Conservation (phyloP, 495 filamentous ascomycete species). For the Pyronema domesticum region DNA sequence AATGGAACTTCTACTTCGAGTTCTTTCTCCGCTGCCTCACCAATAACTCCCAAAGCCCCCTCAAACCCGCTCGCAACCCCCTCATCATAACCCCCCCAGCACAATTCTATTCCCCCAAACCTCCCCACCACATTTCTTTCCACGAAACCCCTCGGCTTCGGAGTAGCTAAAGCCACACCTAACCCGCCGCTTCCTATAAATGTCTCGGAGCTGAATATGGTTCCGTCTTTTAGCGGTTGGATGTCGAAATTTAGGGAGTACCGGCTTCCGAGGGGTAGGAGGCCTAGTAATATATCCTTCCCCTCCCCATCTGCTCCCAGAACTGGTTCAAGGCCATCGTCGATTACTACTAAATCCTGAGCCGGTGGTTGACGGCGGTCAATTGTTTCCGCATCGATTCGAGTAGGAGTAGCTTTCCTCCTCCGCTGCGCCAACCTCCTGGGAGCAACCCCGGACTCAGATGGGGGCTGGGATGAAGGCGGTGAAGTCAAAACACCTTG, state of each 20-base stretch:
- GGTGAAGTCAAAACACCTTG: background rate
- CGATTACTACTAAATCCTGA: conserved; percentile 10
- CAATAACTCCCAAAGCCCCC: conserved; percentile 30
- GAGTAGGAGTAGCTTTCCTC: conserved; percentile 13
- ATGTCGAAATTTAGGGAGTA: conserved; percentile 61
- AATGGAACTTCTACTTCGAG: no score
- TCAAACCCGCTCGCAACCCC: conserved; percentile 46
- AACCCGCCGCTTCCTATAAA: conserved; percentile 21
- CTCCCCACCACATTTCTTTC: conserved; percentile 26
- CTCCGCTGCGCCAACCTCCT: conserved; percentile 1
- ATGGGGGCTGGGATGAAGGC: background rate
- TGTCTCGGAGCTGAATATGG: conserved; percentile 21
- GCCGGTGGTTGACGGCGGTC: conserved; percentile 20
- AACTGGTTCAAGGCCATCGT: conserved; percentile 2
- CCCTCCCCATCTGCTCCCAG: background rate
- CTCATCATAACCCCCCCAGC: conserved; percentile 57
- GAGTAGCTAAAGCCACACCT: conserved; percentile 12
- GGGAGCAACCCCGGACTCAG: background rate
- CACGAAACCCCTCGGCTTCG: conserved; percentile 21
- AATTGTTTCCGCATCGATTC: conserved; percentile 19
- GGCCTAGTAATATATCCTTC: conserved; percentile 7
- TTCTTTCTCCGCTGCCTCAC: conserved; percentile 27
- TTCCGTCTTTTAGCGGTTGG: conserved; percentile 14
- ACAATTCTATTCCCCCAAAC: conserved; percentile 34
- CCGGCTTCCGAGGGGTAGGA: conserved; percentile 14